Percentiles rank a stretch among this genome's conserved stretches.
Conservation (phyloP, 2,329 filamentous ascomycete species). For the Penicillium nordicum region DNA sequence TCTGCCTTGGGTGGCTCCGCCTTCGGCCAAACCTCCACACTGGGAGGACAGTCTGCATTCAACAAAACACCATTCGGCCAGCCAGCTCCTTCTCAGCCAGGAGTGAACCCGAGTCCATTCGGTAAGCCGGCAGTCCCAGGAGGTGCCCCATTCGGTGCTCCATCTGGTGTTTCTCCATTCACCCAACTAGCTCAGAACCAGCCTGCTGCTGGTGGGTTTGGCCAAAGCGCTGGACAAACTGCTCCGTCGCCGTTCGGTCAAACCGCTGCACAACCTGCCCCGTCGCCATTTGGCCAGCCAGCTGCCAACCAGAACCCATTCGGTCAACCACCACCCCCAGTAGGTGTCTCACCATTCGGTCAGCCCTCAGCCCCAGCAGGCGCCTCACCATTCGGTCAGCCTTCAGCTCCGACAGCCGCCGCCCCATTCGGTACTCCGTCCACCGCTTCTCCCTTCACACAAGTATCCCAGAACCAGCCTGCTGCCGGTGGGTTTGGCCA, state of each 20-base stretch:
- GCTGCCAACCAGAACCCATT: constrained; percentile 21
- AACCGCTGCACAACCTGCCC: constrained; percentile 9
- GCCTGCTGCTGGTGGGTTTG: constrained; percentile 29
- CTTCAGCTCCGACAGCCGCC: constrained; percentile 8
- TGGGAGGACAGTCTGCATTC: constrained; percentile 36
- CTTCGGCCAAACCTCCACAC: constrained; percentile 13
- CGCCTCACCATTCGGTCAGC: constrained; percentile 41
- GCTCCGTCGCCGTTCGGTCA: constrained; percentile 13
- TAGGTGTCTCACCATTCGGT: constrained; percentile 32
- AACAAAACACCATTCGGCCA: constrained; percentile 28
- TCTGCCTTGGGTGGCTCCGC: constrained; percentile 14
- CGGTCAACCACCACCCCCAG: constrained; percentile 26
- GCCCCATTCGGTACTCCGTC: constrained; percentile 26
- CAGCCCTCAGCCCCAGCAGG: constrained; percentile 25
- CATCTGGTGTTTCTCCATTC: constrained; percentile 41
- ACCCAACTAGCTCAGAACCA: constrained; percentile 38
- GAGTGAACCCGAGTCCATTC: constrained; percentile 12
- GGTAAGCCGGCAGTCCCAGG: constrained; percentile 26
- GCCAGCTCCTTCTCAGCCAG: constrained; percentile 7
- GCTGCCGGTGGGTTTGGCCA: background rate
- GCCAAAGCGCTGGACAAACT: constrained; percentile 17
- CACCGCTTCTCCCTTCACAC: constrained; percentile 22
- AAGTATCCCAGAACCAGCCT: constrained; percentile 28
- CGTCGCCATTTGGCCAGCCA: constrained; percentile 40
- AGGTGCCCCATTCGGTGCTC: constrained; percentile 35